Base-by-base conservation (phyloP, 2,329 filamentous ascomycete genomes). In the Colletotrichum tofieldiae region DNA sequence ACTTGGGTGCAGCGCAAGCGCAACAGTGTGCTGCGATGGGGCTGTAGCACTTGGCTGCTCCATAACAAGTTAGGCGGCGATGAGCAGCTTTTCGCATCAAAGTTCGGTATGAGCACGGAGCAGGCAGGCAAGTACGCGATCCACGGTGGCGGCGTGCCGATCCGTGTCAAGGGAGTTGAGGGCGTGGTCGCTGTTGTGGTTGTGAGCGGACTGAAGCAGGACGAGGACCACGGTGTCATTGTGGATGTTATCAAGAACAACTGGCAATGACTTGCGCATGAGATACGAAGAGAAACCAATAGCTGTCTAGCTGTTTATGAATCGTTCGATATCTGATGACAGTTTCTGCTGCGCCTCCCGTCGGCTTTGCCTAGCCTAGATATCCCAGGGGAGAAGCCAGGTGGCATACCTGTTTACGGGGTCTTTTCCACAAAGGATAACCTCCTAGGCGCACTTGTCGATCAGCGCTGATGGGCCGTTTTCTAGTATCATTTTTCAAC, bases 211-310 rank as follows among this genome's bases (percentile, higher is more conserved):
- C 80, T 96, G 80, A 92, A 91, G 84, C 92, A 95, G 81, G 86
- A 93, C 76, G 89, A 95, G 83, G 93, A 95, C 80, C 94, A 96
- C 81, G 90, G 90, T 11, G 89, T 95, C 47, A 90, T 96, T 77
- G 88, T 93, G 0, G 92, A 95, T 79, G 90, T 90, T 1, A 85
- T 95, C 52, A 85, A 86, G 76, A 87, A 89, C 37, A 82, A 85
- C 67, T 87, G 85, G 85, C 43, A 72, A 35, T 72, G 47, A 71
- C 5, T 41, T 41, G 8, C 16, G 20, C 52, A 3, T 5, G 20
- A 18, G 49, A 11, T 16, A 52, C 2, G n/a, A 12, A 39, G 2
- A 18, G n/a, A 16, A 0, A 2, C 1, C 1, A 2, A 18, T 7
- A 2, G 35, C 14, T 16, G 11, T n/a, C n/a, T 23, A 16, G 14